These are phyloP conservation scores for slime mould (Dictyostelium discoideum) DNA, from an alignment of 78 protist species.

Conservation along the genomic window dicty_2.7 NC_007088.5:2034501-2035000, in stretches of 20 bases:
- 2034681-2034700: not conserved
- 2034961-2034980: not conserved
- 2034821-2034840: constrained; percentile 12
- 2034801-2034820: constrained; percentile 13
- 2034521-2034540: no score
- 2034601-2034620: constrained; percentile 7
- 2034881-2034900: constrained; percentile 53
- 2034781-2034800: constrained; percentile 29
- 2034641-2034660: constrained; percentile 54
- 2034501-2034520: no score
- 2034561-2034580: constrained; percentile 34
- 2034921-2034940: not conserved
- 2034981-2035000: not conserved
- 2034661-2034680: constrained; percentile 36
- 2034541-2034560: constrained; percentile 60
- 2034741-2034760: not conserved
- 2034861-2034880: constrained; percentile 31
- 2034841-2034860: constrained; percentile 30
- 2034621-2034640: constrained; percentile 37
- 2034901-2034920: constrained; percentile 16
- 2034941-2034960: not conserved
- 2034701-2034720: not conserved
- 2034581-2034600: not conserved
- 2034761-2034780: constrained; percentile 59
- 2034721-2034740: not conserved